phyloP scores from a whole-genome alignment of 306 rosid species.

The Echinosophora koreensis region DNA sequence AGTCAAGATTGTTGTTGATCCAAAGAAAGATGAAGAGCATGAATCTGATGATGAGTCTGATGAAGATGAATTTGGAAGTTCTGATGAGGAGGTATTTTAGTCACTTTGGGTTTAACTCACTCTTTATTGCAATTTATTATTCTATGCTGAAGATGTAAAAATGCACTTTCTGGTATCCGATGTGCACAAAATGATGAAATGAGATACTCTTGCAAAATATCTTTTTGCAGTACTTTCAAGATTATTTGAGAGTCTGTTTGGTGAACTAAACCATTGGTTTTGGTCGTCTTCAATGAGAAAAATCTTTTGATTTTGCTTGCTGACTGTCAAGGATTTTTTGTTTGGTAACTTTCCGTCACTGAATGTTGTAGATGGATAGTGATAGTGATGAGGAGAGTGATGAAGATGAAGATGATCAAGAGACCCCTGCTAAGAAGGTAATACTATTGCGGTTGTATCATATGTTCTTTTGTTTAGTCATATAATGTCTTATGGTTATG shows the following conservation, averaged over 20 bases:
- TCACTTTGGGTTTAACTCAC: neutral
- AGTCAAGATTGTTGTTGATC: conserved; percentile 57
- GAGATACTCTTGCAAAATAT: neutral
- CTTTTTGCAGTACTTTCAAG: neutral
- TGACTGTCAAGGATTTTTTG: neutral
- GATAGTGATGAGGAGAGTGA: conserved; percentile 54
- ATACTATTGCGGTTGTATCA: neutral
- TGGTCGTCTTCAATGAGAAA: neutral
- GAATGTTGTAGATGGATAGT: conserved; percentile 47
- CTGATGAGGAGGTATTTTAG: conserved; percentile 62
- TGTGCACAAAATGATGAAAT: neutral
- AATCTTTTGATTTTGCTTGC: neutral
- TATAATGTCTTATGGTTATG: conserved; percentile 8
- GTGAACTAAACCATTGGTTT: neutral
- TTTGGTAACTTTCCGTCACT: conserved; percentile 4
- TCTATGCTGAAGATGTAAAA: neutral
- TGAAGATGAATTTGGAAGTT: conserved; percentile 41
- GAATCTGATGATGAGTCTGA: conserved; percentile 50
- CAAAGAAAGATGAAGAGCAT: conserved; percentile 57
- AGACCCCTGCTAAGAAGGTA: conserved; percentile 73
- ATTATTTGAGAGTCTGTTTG: neutral
- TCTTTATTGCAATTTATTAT: neutral
- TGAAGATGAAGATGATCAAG: conserved; percentile 56
- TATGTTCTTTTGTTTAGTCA: neutral
- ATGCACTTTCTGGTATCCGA: neutral